Evolutionary conservation across 192 early-diverging fungal species (phyloP).

Genomic region (Coemansia sp.): DNA sequence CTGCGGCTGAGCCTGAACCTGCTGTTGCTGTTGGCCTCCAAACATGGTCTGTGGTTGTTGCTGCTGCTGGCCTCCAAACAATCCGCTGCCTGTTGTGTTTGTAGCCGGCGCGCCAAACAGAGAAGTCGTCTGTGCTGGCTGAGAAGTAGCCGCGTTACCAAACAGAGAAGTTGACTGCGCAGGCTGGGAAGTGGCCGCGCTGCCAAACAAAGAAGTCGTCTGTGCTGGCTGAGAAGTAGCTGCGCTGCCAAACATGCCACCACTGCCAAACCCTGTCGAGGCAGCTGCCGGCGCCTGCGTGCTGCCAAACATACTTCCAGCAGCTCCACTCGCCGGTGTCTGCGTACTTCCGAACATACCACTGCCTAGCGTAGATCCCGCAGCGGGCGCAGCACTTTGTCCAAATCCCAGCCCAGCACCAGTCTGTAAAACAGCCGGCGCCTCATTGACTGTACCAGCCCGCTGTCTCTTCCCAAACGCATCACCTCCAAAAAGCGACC

Average conservation of each 20-base stretch:
- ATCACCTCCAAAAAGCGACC: conserved; percentile 29
- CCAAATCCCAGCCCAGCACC: conserved; percentile 13
- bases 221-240: conserved; percentile 18
- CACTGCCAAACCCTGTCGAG: conserved; percentile 13
- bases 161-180: conserved; percentile 12
- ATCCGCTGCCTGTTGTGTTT: conserved; percentile 6
- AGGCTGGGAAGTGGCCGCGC: not conserved
- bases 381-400: not conserved
- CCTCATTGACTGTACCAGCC: conserved; percentile 27
- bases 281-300: conserved; percentile 1
- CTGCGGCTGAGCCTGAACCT: conserved; percentile 32
- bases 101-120: conserved; percentile 31
- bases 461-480: conserved; percentile 41
- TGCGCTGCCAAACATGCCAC: conserved; percentile 14
- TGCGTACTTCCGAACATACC: conserved; percentile 23
- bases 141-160: conserved; percentile 12
- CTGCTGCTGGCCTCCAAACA: conserved; percentile 38
- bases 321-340: not conserved
- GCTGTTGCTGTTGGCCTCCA: conserved; percentile 18
- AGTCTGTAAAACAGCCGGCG: conserved; percentile 6
- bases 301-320: conserved; percentile 28
- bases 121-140: conserved; percentile 20
- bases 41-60: conserved; percentile 21
- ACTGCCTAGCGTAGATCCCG: conserved; percentile 5
- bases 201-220: conserved; percentile 12